Percentiles rank a stretch among this genome's conserved stretches.
phyloP scores from a whole-genome alignment of 306 rosid species.

The Malus domestica region DNA sequence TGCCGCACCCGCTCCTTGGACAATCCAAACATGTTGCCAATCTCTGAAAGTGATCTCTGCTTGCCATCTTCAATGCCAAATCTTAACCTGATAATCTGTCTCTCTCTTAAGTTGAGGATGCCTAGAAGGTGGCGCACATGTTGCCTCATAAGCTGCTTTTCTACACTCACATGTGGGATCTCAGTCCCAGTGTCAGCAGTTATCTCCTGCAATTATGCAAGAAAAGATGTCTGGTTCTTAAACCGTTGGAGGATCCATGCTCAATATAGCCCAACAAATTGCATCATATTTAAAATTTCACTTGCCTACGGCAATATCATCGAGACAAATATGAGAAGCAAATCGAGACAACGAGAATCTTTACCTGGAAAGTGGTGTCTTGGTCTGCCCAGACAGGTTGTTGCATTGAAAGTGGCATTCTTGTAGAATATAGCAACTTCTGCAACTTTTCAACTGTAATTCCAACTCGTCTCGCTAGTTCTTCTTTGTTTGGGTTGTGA shows the following conservation, averaged over 20 bases:
- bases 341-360: conserved; percentile 12
- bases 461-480: conserved; percentile 59
- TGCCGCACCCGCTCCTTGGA: conserved; percentile 77
- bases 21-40: conserved; percentile 57
- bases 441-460: conserved; percentile 69
- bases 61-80: conserved; percentile 70
- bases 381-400: conserved; percentile 79
- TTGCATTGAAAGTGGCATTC: conserved; percentile 81
- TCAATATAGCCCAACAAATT: background rate
- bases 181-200: conserved; percentile 67
- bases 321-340: background rate
- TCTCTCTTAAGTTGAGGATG: conserved; percentile 54
- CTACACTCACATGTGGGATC: conserved; percentile 50
- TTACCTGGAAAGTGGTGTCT: conserved; percentile 80
- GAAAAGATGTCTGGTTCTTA: background rate
- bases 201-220: conserved; percentile 54
- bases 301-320: background rate
- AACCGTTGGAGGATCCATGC: background rate
- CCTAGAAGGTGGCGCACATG: conserved; percentile 59
- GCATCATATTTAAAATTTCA: background rate
- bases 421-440: conserved; percentile 43
- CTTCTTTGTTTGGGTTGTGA: conserved; percentile 64
- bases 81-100: conserved; percentile 64
- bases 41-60: conserved; percentile 49
- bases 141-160: conserved; percentile 72